Base-by-base conservation (phyloP, 805 yeast genomes). In the Hanseniaspora lindneri region DNA sequence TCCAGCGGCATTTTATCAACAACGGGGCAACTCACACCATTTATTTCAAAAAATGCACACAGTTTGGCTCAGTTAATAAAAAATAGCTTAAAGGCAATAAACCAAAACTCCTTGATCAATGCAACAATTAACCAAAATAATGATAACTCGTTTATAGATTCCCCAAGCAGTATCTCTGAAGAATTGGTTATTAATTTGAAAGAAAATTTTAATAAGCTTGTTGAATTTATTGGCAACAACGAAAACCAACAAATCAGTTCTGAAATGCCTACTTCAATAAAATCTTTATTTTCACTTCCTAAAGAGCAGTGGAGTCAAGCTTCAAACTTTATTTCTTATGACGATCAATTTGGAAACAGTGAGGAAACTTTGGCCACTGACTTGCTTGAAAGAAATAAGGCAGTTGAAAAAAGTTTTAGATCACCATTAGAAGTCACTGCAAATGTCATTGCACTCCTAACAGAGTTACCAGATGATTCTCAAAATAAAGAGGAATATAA, bases 31-130 rank as follows among this genome's bases (percentile, higher is more conserved):
- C 67, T 70, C 39, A 71, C 78, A 20, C 80, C 75, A 47, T 68
- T 64, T 54, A 79, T 83, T 4, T 69, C 92, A 42, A 60, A 73
- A 20, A 71, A 74, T 58, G 73, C 82, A 1, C 71, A 71, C 50
- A 74, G 70, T 37, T 57, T 87, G 32, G 79, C 86, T 0, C 69
- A 66, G n/a, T 52, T 83, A 36, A 21, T 36, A 10, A 36, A 36
- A 16, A 20, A 36, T 23, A 7, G 23, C 7, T 6, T 30, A 6
- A 30, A 30, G n/a, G n/a, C 10, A 11, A 30, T 30, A 10, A 30
- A 30, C 6, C 9, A 30, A 30, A 30, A 6, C 13, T 9, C 11
- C 13, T 9, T 9, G 9, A 9, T 27, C n/a, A 17, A 30, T 30
- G 34, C 17, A 30, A 30, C 13, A 27, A 9, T 27, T 9, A 9